Conservation (phyloP, 192 early-diverging fungal genomes). For the Coemansia sp. region DNA sequence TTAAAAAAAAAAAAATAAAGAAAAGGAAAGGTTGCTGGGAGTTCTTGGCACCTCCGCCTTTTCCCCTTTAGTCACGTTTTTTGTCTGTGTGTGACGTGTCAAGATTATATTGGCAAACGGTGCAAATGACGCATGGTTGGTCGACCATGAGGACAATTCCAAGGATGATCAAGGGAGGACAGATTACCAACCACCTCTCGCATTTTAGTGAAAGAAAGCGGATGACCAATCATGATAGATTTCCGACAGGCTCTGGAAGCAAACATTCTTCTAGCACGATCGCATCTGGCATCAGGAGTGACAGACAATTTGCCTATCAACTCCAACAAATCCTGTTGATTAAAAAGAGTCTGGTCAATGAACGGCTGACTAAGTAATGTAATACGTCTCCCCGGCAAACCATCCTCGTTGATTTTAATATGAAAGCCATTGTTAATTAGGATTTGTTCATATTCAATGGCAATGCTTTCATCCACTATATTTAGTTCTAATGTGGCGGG, state of each 20-base stretch:
- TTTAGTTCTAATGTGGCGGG: constrained; percentile 70
- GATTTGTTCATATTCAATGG: constrained; percentile 69
- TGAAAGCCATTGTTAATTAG: constrained; percentile 83
- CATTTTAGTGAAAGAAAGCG: constrained; percentile 72
- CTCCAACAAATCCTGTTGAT: constrained; percentile 55
- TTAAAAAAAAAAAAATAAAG: neutral
- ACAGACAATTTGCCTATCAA: constrained; percentile 39
- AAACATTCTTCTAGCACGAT: constrained; percentile 69
- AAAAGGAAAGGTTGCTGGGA: neutral
- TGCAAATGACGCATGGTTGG: constrained; percentile 91
- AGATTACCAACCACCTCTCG: constrained; percentile 75
- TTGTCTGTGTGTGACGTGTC: too few relatives aligned
- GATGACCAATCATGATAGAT: constrained; percentile 89
- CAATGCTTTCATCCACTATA: constrained; percentile 74
- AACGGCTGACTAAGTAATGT: constrained; percentile 71
- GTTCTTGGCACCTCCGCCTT: too few relatives aligned
- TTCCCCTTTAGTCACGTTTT: too few relatives aligned
- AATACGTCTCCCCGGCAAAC: constrained; percentile 60
- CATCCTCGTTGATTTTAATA: constrained; percentile 61
- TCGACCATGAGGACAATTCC: constrained; percentile 97
- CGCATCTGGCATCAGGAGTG: constrained; percentile 61
- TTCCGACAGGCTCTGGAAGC: constrained; percentile 89
- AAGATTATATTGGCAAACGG: constrained; percentile 34
- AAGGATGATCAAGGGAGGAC: constrained; percentile 87
- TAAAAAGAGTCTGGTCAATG: constrained; percentile 73